A percentile compares a stretch with the other conserved stretches of the same genome.
These are phyloP conservation scores for Parafenestella ontariensis DNA, from an alignment of 2,329 filamentous ascomycete species.

Conservation along the genomic window DNA sequence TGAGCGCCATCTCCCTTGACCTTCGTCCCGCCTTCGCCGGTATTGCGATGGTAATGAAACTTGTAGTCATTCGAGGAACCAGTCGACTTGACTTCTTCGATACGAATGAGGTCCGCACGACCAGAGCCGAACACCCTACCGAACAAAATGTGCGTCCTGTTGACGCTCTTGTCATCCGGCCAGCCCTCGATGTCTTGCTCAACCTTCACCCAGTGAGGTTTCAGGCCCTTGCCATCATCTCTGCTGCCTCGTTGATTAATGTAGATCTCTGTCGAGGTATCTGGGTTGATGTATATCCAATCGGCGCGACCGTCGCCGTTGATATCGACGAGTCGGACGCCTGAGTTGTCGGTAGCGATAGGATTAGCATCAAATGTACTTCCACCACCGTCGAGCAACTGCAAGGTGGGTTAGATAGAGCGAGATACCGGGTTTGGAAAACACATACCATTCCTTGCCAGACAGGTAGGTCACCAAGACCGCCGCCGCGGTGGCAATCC, in stretches of 20 bases:
- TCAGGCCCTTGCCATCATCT: constrained; percentile 11
- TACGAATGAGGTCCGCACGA: constrained; percentile 22
- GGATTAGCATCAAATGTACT: no score
- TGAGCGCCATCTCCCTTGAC: constrained; percentile 35
- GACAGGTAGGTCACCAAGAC: no score
- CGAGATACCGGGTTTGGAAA: no score
- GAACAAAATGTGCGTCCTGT: constrained; percentile 26
- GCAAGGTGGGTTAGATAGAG: no score
- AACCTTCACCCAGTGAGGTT: constrained; percentile 11
- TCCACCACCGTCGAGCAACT: no score
- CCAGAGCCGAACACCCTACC: constrained; percentile 30
- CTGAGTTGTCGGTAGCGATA: no score
- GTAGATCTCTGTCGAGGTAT: constrained; percentile 14
- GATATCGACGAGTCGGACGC: constrained; percentile 25
- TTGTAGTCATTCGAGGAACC: constrained; percentile 12
- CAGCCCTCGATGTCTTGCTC: no score
- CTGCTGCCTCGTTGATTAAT: constrained; percentile 24
- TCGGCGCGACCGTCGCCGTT: constrained; percentile 32
- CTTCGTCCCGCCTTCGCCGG: constrained; percentile 25
- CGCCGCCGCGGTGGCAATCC: no score
- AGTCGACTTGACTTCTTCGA: constrained; percentile 14
- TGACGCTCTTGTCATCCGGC: no score
- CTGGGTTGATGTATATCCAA: constrained; percentile 22
- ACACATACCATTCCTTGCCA: no score
- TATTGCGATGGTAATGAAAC: constrained; percentile 28